Evolutionary conservation across 179 eudicot genomes (phyloP), one percentile per base, ranked within the genome.

Genomic region (Pouteria campechiana): DNA sequence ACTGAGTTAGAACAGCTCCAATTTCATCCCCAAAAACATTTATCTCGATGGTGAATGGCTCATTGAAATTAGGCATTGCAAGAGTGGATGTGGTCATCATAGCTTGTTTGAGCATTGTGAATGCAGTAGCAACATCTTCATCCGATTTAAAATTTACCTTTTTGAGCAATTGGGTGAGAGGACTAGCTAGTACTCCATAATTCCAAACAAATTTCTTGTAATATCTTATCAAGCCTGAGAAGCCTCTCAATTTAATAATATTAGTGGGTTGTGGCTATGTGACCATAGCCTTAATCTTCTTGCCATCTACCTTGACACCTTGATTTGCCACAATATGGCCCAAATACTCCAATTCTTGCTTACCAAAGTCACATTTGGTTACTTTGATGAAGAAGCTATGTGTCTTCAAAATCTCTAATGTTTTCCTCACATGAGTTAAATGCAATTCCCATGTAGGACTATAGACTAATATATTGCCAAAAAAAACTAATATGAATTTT

Each of bases 171-270:
- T 18, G 20, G 2, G 52, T 32, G 4, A 47, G 17, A 6, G 52
- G 52, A 1, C 4, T 2, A 3, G 30, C 41, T 4, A 47, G n/a
- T 0, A 1, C 1, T 5, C 12, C 52, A 32, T 47, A 47, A 2
- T 20, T n/a, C 18, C 7, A 5, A 3, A 47, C 18, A 17, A 6
- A 41, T 41, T 7, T 5, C 6, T 2, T 24, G 35, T 23, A 32
- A 9, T 48, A 48, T 6, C 52, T 32, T 1, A 31, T 34, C 1
- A 33, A 4, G 16, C 52, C 50, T 25, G 32, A 30, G 32, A 45
- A 45, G 0, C 37, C 37, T 7, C 37, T 8, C 8, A 45, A 14
- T 1, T 17, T 24, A 3, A 29, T 45, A 1, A 29, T n/a, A 16
- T 3, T 45, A 1, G 2, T 45, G 17, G 50, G 50, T 6, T 1